Percentiles rank a stretch among this genome's conserved stretches.
These are phyloP conservation scores for Albophoma yamanashiensis DNA, from an alignment of 2,329 filamentous ascomycete genomes.

Conservation along the genomic window DNA sequence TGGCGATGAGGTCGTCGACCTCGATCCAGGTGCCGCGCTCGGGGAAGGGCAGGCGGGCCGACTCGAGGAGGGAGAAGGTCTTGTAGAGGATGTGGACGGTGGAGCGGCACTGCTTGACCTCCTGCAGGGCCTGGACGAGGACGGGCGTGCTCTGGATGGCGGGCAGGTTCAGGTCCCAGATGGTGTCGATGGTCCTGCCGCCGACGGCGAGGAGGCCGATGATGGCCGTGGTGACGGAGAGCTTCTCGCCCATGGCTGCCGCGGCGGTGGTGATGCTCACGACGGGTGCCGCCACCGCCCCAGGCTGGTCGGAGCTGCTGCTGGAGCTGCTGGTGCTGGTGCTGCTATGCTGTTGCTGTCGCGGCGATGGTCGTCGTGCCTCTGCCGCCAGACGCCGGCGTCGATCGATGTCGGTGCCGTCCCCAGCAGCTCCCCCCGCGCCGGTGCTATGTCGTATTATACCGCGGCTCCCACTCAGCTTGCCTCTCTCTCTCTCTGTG, in stretches of 20 bases:
- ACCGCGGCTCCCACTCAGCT: background rate
- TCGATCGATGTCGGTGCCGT: background rate
- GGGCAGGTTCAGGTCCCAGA: conserved; percentile 22
- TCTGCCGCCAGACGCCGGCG: background rate
- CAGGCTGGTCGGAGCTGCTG: background rate
- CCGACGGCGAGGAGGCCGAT: conserved; percentile 24
- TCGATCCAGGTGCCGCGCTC: conserved; percentile 24
- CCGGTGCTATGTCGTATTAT: background rate
- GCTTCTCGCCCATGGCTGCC: conserved; percentile 9
- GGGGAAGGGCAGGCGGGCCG: conserved; percentile 20
- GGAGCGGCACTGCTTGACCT: conserved; percentile 26
- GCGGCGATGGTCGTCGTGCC: background rate
- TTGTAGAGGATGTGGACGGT: conserved; percentile 25
- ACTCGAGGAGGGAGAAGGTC: conserved; percentile 20
- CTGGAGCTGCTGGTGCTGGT: too few relatives aligned
- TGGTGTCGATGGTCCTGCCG: conserved; percentile 20
- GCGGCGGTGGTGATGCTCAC: background rate
- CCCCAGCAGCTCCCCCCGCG: background rate
- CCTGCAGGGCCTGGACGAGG: conserved; percentile 20
- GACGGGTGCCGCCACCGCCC: background rate
- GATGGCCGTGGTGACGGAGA: conserved; percentile 25
- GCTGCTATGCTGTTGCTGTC: background rate
- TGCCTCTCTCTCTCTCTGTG: too few relatives aligned
- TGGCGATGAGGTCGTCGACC: conserved; percentile 22
- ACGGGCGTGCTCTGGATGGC: conserved; percentile 14